Conservation (phyloP, 148 eudicot species). For the Salicornia ramosissima region DNA sequence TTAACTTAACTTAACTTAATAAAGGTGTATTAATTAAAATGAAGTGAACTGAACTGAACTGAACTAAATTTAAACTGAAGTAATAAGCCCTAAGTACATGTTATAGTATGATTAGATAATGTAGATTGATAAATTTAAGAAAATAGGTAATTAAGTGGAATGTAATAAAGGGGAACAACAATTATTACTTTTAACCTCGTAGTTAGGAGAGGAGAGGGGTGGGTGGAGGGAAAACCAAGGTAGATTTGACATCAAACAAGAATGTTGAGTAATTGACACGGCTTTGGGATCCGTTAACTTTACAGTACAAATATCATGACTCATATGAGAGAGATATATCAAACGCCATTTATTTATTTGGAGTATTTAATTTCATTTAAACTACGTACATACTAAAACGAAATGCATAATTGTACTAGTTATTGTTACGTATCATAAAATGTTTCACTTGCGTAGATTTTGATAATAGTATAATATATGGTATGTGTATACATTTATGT, state of each 20-base stretch:
- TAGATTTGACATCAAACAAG: slow-evolving; percentile 6
- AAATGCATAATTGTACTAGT: too few relatives aligned
- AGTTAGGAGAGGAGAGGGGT: slow-evolving; percentile 14
- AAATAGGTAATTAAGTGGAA: too few relatives aligned
- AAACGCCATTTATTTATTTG: too few relatives aligned
- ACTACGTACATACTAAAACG: too few relatives aligned
- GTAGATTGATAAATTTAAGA: too few relatives aligned
- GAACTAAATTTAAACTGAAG: too few relatives aligned
- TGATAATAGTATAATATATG: neutral
- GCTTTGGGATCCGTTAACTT: slow-evolving; percentile 32
- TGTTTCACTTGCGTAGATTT: neutral
- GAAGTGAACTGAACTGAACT: too few relatives aligned
- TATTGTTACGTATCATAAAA: neutral
- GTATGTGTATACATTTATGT: neutral
- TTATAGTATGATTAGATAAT: too few relatives aligned
- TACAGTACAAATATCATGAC: slow-evolving; percentile 6
- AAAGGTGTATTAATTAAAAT: too few relatives aligned
- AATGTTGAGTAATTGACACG: slow-evolving; percentile 37
- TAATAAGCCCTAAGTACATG: too few relatives aligned
- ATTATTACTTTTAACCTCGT: slow-evolving; percentile 25
- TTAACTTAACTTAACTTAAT: too few relatives aligned
- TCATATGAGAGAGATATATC: neutral
- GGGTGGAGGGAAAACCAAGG: slow-evolving; percentile 7
- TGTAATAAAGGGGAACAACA: neutral
- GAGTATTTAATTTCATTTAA: too few relatives aligned